These are phyloP conservation scores for Skeletonema menzelii DNA, from an alignment of 108 stramenopile species.

Conservation along the genomic window DNA sequence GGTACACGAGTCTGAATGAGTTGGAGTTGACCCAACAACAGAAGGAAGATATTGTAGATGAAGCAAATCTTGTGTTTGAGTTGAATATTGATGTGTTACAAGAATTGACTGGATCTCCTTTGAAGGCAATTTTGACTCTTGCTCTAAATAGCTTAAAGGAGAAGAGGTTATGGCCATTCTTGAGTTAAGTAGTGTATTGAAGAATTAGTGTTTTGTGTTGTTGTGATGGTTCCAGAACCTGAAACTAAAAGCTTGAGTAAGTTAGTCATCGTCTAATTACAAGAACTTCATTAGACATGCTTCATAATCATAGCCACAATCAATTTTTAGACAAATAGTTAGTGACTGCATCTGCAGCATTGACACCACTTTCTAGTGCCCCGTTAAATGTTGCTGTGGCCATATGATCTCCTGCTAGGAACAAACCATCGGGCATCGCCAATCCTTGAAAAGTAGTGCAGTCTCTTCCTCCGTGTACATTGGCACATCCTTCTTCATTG, in stretches of 20 bases:
- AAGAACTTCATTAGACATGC: too few relatives aligned
- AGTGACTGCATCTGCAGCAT: conserved; percentile 53
- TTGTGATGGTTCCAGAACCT: too few relatives aligned
- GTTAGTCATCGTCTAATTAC: too few relatives aligned
- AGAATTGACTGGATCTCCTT: conserved; percentile 59
- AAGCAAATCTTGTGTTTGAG: conserved; percentile 69
- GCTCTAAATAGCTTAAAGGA: conserved; percentile 46
- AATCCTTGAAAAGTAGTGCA: conserved; percentile 46
- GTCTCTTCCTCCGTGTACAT: conserved; percentile 73
- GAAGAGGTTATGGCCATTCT: conserved; percentile 18
- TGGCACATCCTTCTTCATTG: conserved; percentile 23
- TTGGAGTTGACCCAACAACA: conserved; percentile 52
- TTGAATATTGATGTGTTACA: conserved; percentile 64
- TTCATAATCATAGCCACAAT: too few relatives aligned
- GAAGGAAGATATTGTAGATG: conserved; percentile 67
- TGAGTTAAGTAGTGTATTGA: background rate
- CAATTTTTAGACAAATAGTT: background rate
- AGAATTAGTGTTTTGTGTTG: too few relatives aligned
- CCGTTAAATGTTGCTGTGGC: conserved; percentile 89
- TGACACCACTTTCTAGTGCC: conserved; percentile 78
- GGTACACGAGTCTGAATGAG: conserved; percentile 55
- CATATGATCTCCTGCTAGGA: conserved; percentile 88
- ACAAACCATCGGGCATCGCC: conserved; percentile 61
- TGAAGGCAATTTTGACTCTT: conserved; percentile 40
- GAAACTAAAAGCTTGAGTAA: too few relatives aligned